Conservation (phyloP, 139 green algal species). For the Chlorella sorokiniana region DNA sequence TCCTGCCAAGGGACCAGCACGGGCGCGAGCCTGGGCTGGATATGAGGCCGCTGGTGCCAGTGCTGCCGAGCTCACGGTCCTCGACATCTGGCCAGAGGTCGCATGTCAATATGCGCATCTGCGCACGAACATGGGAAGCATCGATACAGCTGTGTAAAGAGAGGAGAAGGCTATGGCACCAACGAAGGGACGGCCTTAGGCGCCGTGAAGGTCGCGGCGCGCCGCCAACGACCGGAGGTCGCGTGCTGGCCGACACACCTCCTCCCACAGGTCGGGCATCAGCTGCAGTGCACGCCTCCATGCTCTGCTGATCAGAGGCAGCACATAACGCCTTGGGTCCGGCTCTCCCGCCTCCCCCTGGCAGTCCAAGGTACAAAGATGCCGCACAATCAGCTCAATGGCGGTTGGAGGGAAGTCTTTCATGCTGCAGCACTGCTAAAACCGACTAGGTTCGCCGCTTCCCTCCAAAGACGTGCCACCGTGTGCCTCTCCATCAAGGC, state of each 20-base stretch:
- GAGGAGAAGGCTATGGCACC: neutral
- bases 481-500: too few relatives aligned
- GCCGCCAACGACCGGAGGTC: too few relatives aligned
- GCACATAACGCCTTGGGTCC: neutral
- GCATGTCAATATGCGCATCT: neutral
- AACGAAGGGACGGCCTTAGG: neutral
- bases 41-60: too few relatives aligned
- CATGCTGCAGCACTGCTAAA: neutral
- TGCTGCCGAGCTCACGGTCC: neutral
- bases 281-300: neutral
- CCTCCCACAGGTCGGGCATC: neutral
- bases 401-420: neutral
- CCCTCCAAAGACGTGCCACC: too few relatives aligned
- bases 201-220: too few relatives aligned
- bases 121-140: too few relatives aligned
- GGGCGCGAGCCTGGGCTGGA: too few relatives aligned
- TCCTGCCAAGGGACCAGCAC: neutral
- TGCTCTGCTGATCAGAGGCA: neutral
- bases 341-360: neutral
- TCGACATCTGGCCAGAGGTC: neutral
- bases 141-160: too few relatives aligned
- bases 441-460: too few relatives aligned
- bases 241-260: neutral
- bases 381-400: neutral
- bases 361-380: neutral